Evolutionary conservation across 495 filamentous ascomycete species (phyloP).

Genomic region (Penicillium pancosmium): DNA sequence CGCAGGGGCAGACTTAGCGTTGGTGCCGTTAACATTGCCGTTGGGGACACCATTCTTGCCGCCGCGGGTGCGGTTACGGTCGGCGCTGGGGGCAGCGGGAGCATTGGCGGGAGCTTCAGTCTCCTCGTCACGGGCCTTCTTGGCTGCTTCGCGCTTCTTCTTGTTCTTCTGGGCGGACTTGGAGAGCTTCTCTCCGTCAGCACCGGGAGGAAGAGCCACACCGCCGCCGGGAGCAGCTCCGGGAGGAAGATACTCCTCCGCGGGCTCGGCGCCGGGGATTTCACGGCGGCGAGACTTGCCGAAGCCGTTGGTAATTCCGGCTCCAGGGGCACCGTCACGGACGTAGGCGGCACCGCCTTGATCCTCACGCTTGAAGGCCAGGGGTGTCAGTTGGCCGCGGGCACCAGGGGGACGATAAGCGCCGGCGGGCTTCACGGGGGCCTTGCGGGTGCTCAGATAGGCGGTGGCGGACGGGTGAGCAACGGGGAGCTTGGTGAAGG

Average conservation of each 20-base stretch:
- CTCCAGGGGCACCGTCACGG: constrained; percentile 71
- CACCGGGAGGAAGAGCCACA: constrained; percentile 57
- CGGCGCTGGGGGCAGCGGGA: constrained; percentile 53
- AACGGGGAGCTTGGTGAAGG: constrained; percentile 72
- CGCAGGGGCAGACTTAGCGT: constrained; percentile 9
- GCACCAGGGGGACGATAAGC: constrained; percentile 97
- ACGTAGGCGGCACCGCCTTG: constrained; percentile 91
- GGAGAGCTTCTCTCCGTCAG: constrained; percentile 70
- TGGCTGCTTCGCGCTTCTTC: constrained; percentile 92
- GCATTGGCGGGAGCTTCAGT: constrained; percentile 59
- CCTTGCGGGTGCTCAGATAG: constrained; percentile 83
- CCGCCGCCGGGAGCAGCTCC: constrained; percentile 74
- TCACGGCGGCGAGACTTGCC: constrained; percentile 68
- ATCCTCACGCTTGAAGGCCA: constrained; percentile 97
- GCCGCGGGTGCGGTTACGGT: constrained; percentile 39
- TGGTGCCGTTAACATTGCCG: constrained; percentile 22
- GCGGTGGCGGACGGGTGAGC: constrained; percentile 83
- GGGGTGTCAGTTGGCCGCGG: constrained; percentile 80
- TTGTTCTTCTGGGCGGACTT: constrained; percentile 96
- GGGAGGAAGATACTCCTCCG: constrained; percentile 61
- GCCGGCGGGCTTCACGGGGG: constrained; percentile 90
- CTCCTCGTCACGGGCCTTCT: constrained; percentile 82
- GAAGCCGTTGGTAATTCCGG: constrained; percentile 71
- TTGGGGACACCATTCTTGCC: constrained; percentile 43
- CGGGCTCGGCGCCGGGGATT: constrained; percentile 80